These are phyloP conservation scores for Byssothecium circinans DNA, from an alignment of 2,329 filamentous ascomycete genomes.

Conservation along the genomic window DNA sequence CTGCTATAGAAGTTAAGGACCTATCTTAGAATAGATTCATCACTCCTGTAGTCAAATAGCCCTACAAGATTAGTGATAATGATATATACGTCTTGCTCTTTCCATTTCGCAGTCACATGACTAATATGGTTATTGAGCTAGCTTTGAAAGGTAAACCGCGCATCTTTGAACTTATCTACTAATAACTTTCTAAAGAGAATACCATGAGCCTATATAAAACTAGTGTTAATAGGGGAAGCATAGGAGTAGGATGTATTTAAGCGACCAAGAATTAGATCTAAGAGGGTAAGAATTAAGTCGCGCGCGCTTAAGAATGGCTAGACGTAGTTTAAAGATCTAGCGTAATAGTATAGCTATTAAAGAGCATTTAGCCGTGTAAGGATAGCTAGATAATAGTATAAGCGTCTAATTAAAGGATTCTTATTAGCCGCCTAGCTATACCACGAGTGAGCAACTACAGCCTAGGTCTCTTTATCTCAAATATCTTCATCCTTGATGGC, in stretches of 20 bases:
- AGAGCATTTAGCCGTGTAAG: slow-evolving; percentile 69
- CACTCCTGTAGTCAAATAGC: slow-evolving; percentile 57
- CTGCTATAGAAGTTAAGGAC: slow-evolving; percentile 20
- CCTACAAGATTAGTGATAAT: slow-evolving; percentile 59
- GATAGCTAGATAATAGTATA: slow-evolving; percentile 89
- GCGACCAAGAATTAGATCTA: slow-evolving; percentile 55
- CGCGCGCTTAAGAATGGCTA: slow-evolving; percentile 68
- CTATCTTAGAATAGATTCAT: slow-evolving; percentile 45
- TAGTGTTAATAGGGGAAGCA: slow-evolving; percentile 55
- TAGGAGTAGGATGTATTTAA: slow-evolving; percentile 33
- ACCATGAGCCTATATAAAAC: slow-evolving; percentile 66
- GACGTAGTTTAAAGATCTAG: slow-evolving; percentile 68
- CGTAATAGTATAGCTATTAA: slow-evolving; percentile 72
- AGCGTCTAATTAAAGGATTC: slow-evolving; percentile 70
- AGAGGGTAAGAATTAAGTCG: slow-evolving; percentile 70
- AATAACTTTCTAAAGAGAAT: slow-evolving; percentile 61
- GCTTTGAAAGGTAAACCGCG: slow-evolving; percentile 54
- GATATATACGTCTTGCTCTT: slow-evolving; percentile 60
- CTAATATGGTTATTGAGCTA: slow-evolving; percentile 62
- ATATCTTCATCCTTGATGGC: slow-evolving; percentile 84
- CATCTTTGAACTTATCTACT: slow-evolving; percentile 50
- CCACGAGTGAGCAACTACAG: slow-evolving; percentile 77
- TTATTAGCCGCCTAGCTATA: slow-evolving; percentile 80
- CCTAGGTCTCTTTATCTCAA: slow-evolving; percentile 77
- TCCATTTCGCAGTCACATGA: slow-evolving; percentile 56